Evolutionary conservation across 148 eudicot genomes (phyloP), one percentile per base, ranked within the genome.

Genomic region (Mesembryanthemum crystallinum): DNA sequence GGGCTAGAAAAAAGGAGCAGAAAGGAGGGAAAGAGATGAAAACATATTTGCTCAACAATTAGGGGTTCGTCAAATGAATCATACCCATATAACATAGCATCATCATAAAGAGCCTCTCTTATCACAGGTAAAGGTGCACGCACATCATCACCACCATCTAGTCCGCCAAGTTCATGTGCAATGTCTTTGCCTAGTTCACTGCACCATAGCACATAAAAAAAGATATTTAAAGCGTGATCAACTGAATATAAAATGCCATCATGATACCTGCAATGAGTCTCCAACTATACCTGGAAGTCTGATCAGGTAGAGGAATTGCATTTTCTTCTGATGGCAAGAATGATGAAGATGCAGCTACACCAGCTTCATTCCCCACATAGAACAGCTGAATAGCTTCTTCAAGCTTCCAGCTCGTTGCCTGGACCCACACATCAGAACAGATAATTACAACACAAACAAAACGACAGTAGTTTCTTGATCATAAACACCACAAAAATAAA

Each of bases 391-490:
- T 86, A 67, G 99, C 99, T 74, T 95, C 97, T 37, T 95, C 99
- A 73, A 95, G 99, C 80, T 89, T 87, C 99, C 99, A 95, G 73
- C 92, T 82, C 65, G 99, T 90, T 75, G 99, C 94, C 99, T 95
- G 83, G 63, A 60, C 68, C 69, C 63, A 75, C 67, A 75, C 57
- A 64, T 21, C 24, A 59, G 13, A 18, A 57, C 9, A 28, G 57
- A 37, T 23, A 57, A 33, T 45, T 60, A 29, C 57, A 64, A 32
- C 65, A 71, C 13, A 59, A 42, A 27, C 60, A 66, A 51, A 61
- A 27, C 39, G 33, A 24, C 43, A 49, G 13, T 1, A 17, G 24
- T 25, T 43, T 64, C 25, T 64, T 33, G 20, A 8, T 20, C 13
- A 13, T 20, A 67, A 67, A 62, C 47, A 63, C 55, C 32, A 27